Evolutionary conservation across 169 alveolate species (phyloP), one percentile per base, ranked within the genome.

Genomic region (Cryptosporidium ubiquitum): DNA sequence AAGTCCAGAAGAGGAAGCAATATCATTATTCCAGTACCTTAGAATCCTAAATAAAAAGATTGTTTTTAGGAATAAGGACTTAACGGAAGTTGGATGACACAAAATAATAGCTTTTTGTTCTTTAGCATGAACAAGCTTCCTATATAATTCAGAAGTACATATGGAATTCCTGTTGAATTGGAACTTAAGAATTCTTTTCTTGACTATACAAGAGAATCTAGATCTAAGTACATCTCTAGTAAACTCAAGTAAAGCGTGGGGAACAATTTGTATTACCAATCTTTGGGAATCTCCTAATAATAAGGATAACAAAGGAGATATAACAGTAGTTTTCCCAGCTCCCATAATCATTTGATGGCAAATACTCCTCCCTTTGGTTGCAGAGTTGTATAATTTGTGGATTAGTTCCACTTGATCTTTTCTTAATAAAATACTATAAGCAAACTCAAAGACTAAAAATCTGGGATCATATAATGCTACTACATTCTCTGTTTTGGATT

Each of bases 271-370:
- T 57, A 91, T 92, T 31, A 95, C 94, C 52, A 95, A 85, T 73
- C 92, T 57, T 49, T 91, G 49, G 7, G 96, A 95, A 74, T 93
- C 95, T 6, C 96, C 96, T 57, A 95, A 84, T 49, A 95, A 84
- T 92, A 96, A 91, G 18, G 97, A 94, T 73, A 96, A 91, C 52
- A 95, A 84, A 10, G 96, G 95, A 1, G 95, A 86, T 23, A 94
- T 93, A 29, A 96, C 98, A 0, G 98, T 96, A 33, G 98, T 96
- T 93, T 96, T 96, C 16, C 98, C 98, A 6, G 96, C 97, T 47
- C 98, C 98, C 98, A 96, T 96, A 44, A 96, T 95, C 96, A 96
- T 95, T 92, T 96, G 98, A 91, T 96, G 97, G 75, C 98, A 95
- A 70, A 95, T 91, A 84, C 96, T 94, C 61, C 71, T 85, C 42